These are phyloP conservation scores for Haberlea rhodopensis DNA, from an alignment of 257 asterid species.

Conservation along the genomic window DNA sequence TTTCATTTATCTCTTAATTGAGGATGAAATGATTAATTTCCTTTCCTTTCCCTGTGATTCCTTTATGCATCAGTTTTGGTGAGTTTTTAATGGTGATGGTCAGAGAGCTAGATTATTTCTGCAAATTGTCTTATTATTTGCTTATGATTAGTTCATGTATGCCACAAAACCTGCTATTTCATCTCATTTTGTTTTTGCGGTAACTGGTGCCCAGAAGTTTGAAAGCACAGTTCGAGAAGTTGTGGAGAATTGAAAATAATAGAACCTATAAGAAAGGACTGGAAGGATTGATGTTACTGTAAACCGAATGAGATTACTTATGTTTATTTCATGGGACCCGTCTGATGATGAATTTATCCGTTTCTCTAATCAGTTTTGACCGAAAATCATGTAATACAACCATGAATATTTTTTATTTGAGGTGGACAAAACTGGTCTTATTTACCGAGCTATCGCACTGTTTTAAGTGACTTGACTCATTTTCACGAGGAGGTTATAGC, in stretches of 20 bases:
- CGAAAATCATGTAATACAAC: background rate
- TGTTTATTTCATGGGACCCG: background rate
- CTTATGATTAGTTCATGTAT: background rate
- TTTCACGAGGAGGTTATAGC: background rate
- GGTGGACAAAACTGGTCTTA: background rate
- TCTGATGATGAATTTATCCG: background rate
- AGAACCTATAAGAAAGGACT: background rate
- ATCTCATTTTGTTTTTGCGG: background rate
- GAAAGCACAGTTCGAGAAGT: background rate
- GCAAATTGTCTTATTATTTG: background rate
- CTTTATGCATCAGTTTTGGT: background rate
- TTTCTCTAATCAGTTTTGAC: background rate
- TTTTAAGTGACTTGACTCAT: too few species aligned
- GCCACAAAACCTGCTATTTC: background rate
- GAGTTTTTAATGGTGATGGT: background rate
- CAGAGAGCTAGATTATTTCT: background rate
- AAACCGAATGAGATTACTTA: background rate
- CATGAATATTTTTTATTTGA: too few species aligned
- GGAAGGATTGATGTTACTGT: background rate
- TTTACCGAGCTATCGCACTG: background rate
- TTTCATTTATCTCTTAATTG: background rate
- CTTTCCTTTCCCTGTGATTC: background rate
- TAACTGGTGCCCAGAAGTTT: background rate
- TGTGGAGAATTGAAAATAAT: background rate
- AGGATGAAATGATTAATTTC: background rate